phyloP scores from a whole-genome alignment of 345 rosid genomes.

The Lepidium aucheri region DNA sequence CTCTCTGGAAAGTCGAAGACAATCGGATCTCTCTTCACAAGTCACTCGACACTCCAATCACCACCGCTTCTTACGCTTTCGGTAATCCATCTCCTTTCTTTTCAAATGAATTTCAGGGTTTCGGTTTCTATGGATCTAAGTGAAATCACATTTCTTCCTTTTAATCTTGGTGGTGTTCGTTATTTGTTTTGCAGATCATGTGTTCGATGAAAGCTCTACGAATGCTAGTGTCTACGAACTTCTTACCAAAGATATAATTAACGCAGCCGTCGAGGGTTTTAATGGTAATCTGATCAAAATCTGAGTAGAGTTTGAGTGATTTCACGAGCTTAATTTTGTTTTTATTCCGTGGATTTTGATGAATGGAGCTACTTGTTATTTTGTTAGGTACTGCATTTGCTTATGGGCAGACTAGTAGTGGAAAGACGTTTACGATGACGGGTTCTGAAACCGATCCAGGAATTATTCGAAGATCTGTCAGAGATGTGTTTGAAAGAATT shows the following conservation, averaged over 20 bases:
- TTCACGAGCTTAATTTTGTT: background rate
- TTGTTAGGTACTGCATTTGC: constrained; percentile 82
- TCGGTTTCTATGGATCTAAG: background rate
- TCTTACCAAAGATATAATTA: constrained; percentile 69
- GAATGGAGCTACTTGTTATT: background rate
- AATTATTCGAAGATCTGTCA: constrained; percentile 64
- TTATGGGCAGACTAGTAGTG: constrained; percentile 98
- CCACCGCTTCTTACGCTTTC: constrained; percentile 62
- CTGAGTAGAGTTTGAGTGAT: background rate
- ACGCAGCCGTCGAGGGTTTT: constrained; percentile 77
- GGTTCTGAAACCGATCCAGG: constrained; percentile 77
- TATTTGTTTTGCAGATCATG: constrained; percentile 45
- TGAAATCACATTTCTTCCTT: background rate
- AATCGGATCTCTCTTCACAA: constrained; percentile 74
- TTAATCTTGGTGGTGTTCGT: background rate
- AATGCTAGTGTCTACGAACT: constrained; percentile 65
- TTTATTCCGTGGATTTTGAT: background rate
- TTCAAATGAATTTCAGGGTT: background rate
- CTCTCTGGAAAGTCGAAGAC: constrained; percentile 42
- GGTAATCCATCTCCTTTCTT: constrained; percentile 32
- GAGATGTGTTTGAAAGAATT: constrained; percentile 57
- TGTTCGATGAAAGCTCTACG: constrained; percentile 61
- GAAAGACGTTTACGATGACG: constrained; percentile 95
- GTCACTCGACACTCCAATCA: constrained; percentile 57
- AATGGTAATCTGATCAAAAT: constrained; percentile 38